A percentile compares a stretch with the other conserved stretches of the same genome.
These are phyloP conservation scores for Aureobasidium sp. DNA, from an alignment of 2,329 filamentous ascomycete species.

Conservation along the genomic window DNA sequence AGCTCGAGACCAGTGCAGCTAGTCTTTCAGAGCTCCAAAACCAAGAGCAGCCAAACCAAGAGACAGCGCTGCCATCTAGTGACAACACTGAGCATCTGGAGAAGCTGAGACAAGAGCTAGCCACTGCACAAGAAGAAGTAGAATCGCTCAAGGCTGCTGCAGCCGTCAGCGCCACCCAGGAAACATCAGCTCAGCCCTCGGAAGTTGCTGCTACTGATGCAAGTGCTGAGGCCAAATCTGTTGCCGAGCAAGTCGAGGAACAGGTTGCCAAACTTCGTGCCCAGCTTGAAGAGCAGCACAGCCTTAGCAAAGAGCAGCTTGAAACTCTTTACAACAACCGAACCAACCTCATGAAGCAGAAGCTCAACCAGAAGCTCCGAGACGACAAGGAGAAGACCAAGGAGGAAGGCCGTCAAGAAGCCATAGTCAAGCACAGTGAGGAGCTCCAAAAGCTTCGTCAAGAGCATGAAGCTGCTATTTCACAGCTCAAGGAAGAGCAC, in stretches of 20 bases:
- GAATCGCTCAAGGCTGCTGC: conserved; percentile 34
- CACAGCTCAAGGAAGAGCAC: conserved; percentile 29
- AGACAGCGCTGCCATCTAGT: conserved; percentile 9
- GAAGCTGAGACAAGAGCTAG: conserved; percentile 33
- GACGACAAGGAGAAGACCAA: conserved; percentile 32
- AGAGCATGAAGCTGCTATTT: conserved; percentile 37
- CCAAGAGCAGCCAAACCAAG: conserved; percentile 30
- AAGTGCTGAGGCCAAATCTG: conserved; percentile 20
- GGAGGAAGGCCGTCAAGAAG: conserved; percentile 26
- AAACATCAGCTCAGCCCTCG: conserved; percentile 9
- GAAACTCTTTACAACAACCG: conserved; percentile 45
- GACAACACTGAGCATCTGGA: conserved; percentile 23
- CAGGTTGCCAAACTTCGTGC: conserved; percentile 30
- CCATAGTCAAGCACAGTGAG: conserved; percentile 35
- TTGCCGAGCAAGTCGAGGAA: conserved; percentile 41
- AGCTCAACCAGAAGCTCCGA: conserved; percentile 58
- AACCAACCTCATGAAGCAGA: conserved; percentile 60
- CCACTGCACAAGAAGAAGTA: conserved; percentile 36
- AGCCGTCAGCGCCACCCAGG: conserved; percentile 15
- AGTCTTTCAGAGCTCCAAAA: conserved; percentile 22
- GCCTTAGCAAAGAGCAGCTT: conserved; percentile 33
- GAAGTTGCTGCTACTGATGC: conserved; percentile 16
- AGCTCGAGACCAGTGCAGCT: conserved; percentile 14
- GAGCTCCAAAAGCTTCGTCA: conserved; percentile 40
- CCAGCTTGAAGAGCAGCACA: conserved; percentile 29